Evolutionary conservation across 2,329 filamentous ascomycete species (phyloP), one percentile per base, ranked within the genome.

Genomic region (Diplocarpon mali): DNA sequence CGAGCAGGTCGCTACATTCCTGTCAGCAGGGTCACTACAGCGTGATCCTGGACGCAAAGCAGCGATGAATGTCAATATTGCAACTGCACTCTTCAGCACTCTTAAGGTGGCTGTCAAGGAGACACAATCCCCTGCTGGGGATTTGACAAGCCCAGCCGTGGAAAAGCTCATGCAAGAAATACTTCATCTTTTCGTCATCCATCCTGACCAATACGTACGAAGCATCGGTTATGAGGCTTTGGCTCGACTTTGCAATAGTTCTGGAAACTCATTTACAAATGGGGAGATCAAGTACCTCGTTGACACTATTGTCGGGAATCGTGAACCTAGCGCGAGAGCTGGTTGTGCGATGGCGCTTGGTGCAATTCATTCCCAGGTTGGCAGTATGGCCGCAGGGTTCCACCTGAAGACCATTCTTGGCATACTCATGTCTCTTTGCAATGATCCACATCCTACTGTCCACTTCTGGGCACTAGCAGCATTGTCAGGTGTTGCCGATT

Each of bases 361-460:
- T 8, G 85, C 83, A 45, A 96, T 98, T 41, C 89, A 98, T 65
- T 85, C 87, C 14, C 88, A 95, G 62, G 85, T 98, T 29, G 93
- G 92, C 46, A 90, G 92, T 45, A 96, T 98, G 89, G 92, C 92
- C 42, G 92, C 92, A 44, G 88, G 89, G 3, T 88, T 92, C 57
- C 92, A 98, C 62, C 72, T 98, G 40, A 96, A 96, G 68, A 95
- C 88, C 1, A 95, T 98, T 40, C 75, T 95, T n/a, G 85, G 90
- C 14, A 93, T 98, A 32, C 69, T 98, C n/a, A 94, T 96, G 84
- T 96, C 92, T 7, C 73, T 98, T 9, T 90, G 88, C 62, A 95
- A 89, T 55, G 92, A 98, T 59, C 86, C 90, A 15, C 92, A 98
- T 61, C 89, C 92, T 0, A 81, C 85, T 0, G 92, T 98, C 8